A percentile compares a stretch with the other conserved stretches of the same genome.
Evolutionary conservation across 192 early-diverging fungal genomes (phyloP).

Genomic region (Coemansia sp.): DNA sequence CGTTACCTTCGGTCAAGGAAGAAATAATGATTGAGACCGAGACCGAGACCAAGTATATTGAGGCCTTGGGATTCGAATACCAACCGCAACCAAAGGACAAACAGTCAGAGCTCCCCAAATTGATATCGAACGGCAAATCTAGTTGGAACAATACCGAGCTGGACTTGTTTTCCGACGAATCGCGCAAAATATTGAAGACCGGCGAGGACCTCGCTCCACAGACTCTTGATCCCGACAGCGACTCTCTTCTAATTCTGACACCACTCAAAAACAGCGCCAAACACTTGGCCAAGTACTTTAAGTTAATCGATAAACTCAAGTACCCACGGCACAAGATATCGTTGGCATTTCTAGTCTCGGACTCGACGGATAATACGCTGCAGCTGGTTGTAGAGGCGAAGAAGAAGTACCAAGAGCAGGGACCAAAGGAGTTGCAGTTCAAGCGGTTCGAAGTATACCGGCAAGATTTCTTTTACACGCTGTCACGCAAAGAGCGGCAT

Average conservation of each 20-base stretch:
- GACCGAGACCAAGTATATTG: constrained; percentile 17
- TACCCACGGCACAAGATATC: constrained; percentile 69
- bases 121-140: not conserved
- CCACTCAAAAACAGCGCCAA: constrained; percentile 66
- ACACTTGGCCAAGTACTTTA: constrained; percentile 64
- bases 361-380: constrained; percentile 63
- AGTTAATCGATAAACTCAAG: constrained; percentile 56
- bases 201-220: constrained; percentile 28
- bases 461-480: constrained; percentile 58
- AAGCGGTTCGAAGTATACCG: constrained; percentile 62
- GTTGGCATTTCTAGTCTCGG: constrained; percentile 69
- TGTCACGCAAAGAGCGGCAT: constrained; percentile 63
- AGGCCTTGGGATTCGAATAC: constrained; percentile 34
- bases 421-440: constrained; percentile 56
- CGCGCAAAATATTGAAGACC: constrained; percentile 30
- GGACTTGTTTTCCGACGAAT: constrained; percentile 23
- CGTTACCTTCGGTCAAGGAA: too few relatives aligned
- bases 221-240: constrained; percentile 33
- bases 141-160: not conserved
- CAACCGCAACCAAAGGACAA: constrained; percentile 26
- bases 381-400: constrained; percentile 52
- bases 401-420: constrained; percentile 43
- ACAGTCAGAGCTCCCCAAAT: constrained; percentile 44
- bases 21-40: too few relatives aligned
- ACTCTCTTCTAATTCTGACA: constrained; percentile 63